These are phyloP conservation scores for Acarospora socialis DNA, from an alignment of 2,329 filamentous ascomycete species.

Conservation along the genomic window DNA sequence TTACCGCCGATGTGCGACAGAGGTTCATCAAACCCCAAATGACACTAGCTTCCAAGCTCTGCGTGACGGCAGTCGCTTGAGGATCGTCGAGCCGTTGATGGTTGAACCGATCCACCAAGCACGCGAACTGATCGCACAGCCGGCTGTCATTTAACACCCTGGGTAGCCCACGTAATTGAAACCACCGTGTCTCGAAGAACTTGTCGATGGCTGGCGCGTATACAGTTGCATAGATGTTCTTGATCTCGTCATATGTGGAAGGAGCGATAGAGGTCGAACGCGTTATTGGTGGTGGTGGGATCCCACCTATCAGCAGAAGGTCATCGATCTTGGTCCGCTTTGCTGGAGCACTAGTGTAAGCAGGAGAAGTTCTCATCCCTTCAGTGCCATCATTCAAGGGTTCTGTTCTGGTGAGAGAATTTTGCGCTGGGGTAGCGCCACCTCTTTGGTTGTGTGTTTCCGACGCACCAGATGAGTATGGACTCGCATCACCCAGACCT, in stretches of 20 bases:
- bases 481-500: constrained; percentile 21
- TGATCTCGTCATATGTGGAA: constrained; percentile 49
- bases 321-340: constrained; percentile 60
- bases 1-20: constrained; percentile 29
- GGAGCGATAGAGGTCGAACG: constrained; percentile 32
- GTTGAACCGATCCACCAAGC: constrained; percentile 40
- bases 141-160: constrained; percentile 40
- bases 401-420: not conserved
- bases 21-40: constrained; percentile 46
- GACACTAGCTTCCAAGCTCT: constrained; percentile 44
- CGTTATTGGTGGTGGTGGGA: constrained; percentile 43
- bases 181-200: constrained; percentile 78
- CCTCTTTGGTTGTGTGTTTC: constrained; percentile 37
- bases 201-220: constrained; percentile 61
- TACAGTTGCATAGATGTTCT: constrained; percentile 57
- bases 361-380: constrained; percentile 5
- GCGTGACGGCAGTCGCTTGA: constrained; percentile 16
- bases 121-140: constrained; percentile 52
- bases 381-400: not conserved
- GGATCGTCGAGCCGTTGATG: constrained; percentile 17
- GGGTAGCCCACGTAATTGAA: constrained; percentile 41
- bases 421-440: constrained; percentile 25
- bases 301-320: constrained; percentile 50
- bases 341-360: constrained; percentile 37
- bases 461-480: constrained; percentile 22